Conservation (phyloP, 805 yeast genomes). For the Zygotorulaspora danielsina region DNA sequence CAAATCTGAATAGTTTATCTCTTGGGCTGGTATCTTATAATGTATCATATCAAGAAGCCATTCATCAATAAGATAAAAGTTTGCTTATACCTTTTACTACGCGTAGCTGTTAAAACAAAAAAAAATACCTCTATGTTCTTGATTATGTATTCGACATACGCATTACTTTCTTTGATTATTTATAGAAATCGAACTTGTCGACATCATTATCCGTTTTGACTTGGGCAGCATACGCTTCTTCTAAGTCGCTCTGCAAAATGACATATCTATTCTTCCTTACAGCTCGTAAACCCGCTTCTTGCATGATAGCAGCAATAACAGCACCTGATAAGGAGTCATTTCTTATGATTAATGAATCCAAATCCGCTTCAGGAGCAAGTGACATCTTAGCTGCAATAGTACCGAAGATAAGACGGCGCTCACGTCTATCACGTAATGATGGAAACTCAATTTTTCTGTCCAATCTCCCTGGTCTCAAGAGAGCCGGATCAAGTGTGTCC, state of each 20-base stretch:
- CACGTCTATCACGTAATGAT: constrained; percentile 91
- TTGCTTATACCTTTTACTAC: too few relatives aligned
- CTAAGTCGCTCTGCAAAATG: constrained; percentile 91
- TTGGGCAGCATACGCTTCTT: constrained; percentile 95
- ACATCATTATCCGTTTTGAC: constrained; percentile 94
- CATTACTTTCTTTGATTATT: constrained; percentile 39
- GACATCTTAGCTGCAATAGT: constrained; percentile 98
- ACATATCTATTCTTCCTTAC: constrained; percentile 97
- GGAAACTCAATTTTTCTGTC: constrained; percentile 99
- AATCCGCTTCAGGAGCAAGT: constrained; percentile 93
- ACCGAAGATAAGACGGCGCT: constrained; percentile 91
- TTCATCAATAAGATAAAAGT: too few relatives aligned
- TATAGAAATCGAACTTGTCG: constrained; percentile 96
- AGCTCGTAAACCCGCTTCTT: constrained; percentile 98
- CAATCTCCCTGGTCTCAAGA: constrained; percentile 95
- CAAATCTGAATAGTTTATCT: constrained; percentile 41
- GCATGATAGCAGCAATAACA: constrained; percentile 98
- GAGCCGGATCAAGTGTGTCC: constrained; percentile 98
- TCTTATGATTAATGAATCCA: constrained; percentile 89
- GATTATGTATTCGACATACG: constrained; percentile 11
- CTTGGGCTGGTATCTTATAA: constrained; percentile 66
- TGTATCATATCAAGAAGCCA: constrained; percentile 26
- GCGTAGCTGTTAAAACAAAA: too few relatives aligned
- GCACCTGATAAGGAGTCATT: constrained; percentile 98
- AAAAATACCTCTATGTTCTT: constrained; percentile 2